Evolutionary conservation across 78 protist genomes (phyloP), one percentile per base, ranked within the genome.

Genomic region (Dictyostelium intermedium): DNA sequence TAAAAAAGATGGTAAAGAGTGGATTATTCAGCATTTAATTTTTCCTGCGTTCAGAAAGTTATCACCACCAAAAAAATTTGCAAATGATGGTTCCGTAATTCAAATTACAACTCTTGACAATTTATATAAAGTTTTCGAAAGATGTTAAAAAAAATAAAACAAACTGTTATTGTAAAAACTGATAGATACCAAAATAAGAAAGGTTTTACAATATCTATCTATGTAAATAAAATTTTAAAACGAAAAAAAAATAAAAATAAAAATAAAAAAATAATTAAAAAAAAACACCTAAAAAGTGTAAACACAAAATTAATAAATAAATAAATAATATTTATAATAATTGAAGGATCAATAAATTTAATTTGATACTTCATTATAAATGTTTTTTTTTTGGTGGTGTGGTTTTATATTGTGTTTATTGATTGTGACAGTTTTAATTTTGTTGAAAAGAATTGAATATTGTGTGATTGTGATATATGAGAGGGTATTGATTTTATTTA

Each of bases 81-180:
- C 97, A 63, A 60, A 79, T 34, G 92, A 96, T 81, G 96, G 97
- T 18, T 37, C 96, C 4, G 87, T 97, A 5, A 61, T 93, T 35
- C 95, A 97, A 91, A 91, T 97, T 43, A 97, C 98, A 8, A 32
- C 85, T n/a, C 70, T 97, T 16, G 92, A 93, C 37, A 84, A 72
- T 60, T 84, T 97, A 72, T 97, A 97, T 53, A 92, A 91, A 34
- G 97, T 97, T 0, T 97, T 97, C 63, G 98, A 97, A 82, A 47
- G 98, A 47, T 97, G 98, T 74, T 97, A 84, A 82, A 70, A 30
- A 8, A 56, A 25, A 63, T 8, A 25, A 25, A 20, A 63, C 23
- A 16, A 66, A 66, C 25, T 25, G 27, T 8, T 9, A 66, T 27
- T 10, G 27, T 66, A 13, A 27, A 2, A 11, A 25, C 8, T n/a